Percentiles rank a stretch among this genome's conserved stretches.
These are phyloP conservation scores for Fusarium pseudoanthophilum DNA, from an alignment of 2,329 filamentous ascomycete species.

Conservation along the genomic window DNA sequence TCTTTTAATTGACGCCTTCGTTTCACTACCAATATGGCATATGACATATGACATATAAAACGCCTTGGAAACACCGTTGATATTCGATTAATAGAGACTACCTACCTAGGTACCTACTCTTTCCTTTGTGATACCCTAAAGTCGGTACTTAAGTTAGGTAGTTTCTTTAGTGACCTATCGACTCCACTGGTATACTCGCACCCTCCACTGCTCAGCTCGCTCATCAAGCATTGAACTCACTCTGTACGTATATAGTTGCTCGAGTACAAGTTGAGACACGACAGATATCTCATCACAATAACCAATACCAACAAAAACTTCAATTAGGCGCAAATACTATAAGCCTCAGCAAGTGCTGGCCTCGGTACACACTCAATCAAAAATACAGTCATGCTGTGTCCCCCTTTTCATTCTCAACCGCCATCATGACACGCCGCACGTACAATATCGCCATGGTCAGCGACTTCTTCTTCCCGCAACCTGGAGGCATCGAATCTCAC, in stretches of 20 bases:
- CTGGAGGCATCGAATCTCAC: slow-evolving; percentile 95
- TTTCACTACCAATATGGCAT: background rate
- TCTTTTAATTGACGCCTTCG: background rate
- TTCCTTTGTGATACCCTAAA: background rate
- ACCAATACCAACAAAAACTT: background rate
- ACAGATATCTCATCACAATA: slow-evolving; percentile 14
- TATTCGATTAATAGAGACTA: background rate
- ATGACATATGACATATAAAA: too few relatives aligned
- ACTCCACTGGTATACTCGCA: slow-evolving; percentile 23
- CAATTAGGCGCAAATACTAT: background rate
- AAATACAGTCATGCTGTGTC: slow-evolving; percentile 28
- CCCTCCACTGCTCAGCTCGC: slow-evolving; percentile 25
- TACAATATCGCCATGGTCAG: slow-evolving; percentile 91
- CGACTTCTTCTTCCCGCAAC: slow-evolving; percentile 99
- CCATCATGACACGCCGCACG: slow-evolving; percentile 63
- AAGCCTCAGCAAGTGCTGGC: slow-evolving; percentile 18
- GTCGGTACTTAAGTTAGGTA: background rate
- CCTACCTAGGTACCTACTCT: background rate
- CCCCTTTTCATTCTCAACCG: slow-evolving; percentile 29
- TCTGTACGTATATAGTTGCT: slow-evolving; percentile 21
- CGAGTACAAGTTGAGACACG: slow-evolving; percentile 18
- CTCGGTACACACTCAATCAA: background rate
- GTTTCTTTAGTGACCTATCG: background rate
- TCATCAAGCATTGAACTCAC: background rate
- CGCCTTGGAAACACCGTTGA: background rate